These are phyloP conservation scores for Blastosporella zonata DNA, from an alignment of 1,284 basidiomycete species.

Conservation along the genomic window DNA sequence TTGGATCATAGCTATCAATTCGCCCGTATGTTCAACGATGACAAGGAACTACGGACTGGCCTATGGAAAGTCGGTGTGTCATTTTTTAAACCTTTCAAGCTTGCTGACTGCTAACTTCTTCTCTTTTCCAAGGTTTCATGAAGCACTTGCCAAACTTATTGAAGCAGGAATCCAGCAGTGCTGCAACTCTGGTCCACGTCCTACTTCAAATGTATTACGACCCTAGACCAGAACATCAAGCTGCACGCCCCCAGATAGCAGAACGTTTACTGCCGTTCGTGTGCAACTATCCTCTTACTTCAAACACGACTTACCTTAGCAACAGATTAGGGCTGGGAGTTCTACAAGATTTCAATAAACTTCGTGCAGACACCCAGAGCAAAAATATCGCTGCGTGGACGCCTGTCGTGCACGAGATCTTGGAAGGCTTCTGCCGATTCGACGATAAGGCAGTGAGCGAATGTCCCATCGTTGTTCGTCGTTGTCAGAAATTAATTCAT, in stretches of 20 bases:
- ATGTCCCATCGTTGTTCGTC: slow-evolving; percentile 1
- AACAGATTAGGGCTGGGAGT: slow-evolving; percentile 86
- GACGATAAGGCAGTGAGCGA: slow-evolving; percentile 84
- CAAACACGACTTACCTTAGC: slow-evolving; percentile 7
- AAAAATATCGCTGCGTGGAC: slow-evolving; percentile 98
- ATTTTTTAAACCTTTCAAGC: background rate
- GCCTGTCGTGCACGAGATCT: slow-evolving; percentile 91
- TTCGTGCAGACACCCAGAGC: slow-evolving; percentile 88
- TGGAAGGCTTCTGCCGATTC: slow-evolving; percentile 87
- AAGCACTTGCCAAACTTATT: slow-evolving; percentile 97
- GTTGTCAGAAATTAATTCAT: background rate
- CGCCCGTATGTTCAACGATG: slow-evolving; percentile 95
- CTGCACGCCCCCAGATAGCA: slow-evolving; percentile 79
- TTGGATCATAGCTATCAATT: slow-evolving; percentile 98
- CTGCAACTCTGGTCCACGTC: slow-evolving; percentile 92
- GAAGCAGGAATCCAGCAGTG: slow-evolving; percentile 98
- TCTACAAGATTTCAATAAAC: slow-evolving; percentile 86
- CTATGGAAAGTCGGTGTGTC: slow-evolving; percentile 98
- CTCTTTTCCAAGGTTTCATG: slow-evolving; percentile 81
- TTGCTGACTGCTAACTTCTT: background rate
- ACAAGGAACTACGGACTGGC: slow-evolving; percentile 94
- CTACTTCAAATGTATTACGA: slow-evolving; percentile 95
- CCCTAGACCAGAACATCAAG: slow-evolving; percentile 80
- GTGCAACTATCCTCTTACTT: background rate
- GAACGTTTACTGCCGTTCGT: slow-evolving; percentile 89